phyloP scores from a whole-genome alignment of 2,329 filamentous ascomycete species.

The Arthroderma uncinatum region DNA sequence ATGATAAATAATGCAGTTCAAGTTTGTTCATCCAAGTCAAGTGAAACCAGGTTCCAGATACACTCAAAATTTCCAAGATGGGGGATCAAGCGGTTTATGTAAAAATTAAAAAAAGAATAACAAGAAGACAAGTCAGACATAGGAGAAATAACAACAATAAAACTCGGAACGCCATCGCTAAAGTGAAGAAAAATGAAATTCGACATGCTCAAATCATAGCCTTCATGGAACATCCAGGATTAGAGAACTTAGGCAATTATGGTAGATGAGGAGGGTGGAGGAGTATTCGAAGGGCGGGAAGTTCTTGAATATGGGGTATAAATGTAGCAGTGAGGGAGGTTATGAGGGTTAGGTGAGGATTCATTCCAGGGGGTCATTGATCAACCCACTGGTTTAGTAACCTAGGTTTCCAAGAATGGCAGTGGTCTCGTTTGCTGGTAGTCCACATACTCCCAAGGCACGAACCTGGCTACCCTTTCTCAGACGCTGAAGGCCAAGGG shows the following conservation, averaged over 20 bases:
- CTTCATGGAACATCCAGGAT: background rate
- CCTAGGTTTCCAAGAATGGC: constrained; percentile 31
- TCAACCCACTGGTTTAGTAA: constrained; percentile 17
- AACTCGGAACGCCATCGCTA: constrained; percentile 13
- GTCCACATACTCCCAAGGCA: constrained; percentile 42
- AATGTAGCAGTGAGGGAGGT: background rate
- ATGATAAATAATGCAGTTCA: background rate
- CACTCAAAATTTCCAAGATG: background rate
- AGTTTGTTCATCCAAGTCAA: background rate
- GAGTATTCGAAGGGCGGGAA: background rate
- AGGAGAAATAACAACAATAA: background rate
- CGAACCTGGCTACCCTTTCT: constrained; percentile 46
- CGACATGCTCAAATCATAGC: background rate
- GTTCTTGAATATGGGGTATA: background rate
- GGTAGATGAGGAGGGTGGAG: background rate
- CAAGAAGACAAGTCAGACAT: background rate
- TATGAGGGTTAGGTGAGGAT: background rate
- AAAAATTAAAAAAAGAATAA: background rate
- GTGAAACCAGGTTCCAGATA: too few species aligned
- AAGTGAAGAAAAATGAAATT: constrained; percentile 3
- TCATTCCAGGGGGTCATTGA: background rate
- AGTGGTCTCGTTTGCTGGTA: constrained; percentile 38
- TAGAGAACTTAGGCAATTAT: background rate
- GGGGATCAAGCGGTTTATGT: background rate
- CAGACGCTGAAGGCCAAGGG: constrained; percentile 46